Evolutionary conservation across 2,329 filamentous ascomycete genomes (phyloP).

Genomic region (Ambrosiella xylebori): DNA sequence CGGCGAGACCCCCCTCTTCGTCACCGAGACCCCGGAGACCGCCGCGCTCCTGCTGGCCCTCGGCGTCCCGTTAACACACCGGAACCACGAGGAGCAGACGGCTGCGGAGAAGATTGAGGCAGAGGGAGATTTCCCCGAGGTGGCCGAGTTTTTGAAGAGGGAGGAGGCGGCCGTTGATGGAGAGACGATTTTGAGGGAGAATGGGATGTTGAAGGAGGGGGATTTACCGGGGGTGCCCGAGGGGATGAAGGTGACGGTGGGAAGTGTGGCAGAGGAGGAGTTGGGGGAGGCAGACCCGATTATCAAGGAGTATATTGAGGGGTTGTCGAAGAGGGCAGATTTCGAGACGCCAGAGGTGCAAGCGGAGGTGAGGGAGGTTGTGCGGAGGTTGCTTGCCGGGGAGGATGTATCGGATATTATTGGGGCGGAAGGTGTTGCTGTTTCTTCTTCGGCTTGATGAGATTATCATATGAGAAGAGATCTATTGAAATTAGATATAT

Average conservation of each 20-base stretch:
- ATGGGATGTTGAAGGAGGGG: slow-evolving; percentile 18
- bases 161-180: slow-evolving; percentile 9
- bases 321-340: slow-evolving; percentile 67
- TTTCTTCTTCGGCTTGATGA: neutral
- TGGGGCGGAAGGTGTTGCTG: neutral
- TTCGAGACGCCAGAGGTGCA: slow-evolving; percentile 72
- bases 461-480: neutral
- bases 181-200: slow-evolving; percentile 15
- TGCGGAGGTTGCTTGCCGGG: slow-evolving; percentile 62
- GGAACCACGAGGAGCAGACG: slow-evolving; percentile 59
- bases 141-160: slow-evolving; percentile 51
- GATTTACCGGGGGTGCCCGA: slow-evolving; percentile 33
- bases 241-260: slow-evolving; percentile 61
- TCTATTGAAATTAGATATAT: neutral
- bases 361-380: slow-evolving; percentile 55
- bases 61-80: slow-evolving; percentile 45
- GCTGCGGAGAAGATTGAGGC: slow-evolving; percentile 64
- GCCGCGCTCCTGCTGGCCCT: slow-evolving; percentile 69
- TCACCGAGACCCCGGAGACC: slow-evolving; percentile 65
- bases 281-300: slow-evolving; percentile 51
- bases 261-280: slow-evolving; percentile 48
- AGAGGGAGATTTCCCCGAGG: slow-evolving; percentile 61
- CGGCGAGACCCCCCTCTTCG: slow-evolving; percentile 84
- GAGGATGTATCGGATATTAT: slow-evolving; percentile 36
- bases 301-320: slow-evolving; percentile 72